phyloP scores from a whole-genome alignment of 805 yeast genomes.

The Myxozyma melibiosi region DNA sequence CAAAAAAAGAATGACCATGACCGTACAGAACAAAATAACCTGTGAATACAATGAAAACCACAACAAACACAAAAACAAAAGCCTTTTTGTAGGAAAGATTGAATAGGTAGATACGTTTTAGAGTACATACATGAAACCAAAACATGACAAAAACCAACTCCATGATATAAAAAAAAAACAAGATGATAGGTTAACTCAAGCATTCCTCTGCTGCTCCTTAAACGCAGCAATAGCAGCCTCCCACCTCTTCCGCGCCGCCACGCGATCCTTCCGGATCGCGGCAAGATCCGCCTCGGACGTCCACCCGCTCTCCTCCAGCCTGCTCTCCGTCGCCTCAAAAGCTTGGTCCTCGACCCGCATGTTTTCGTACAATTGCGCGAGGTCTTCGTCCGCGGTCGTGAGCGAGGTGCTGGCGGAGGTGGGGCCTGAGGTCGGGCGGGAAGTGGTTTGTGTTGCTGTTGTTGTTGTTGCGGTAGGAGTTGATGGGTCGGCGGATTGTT shows the following conservation, averaged over 20 bases:
- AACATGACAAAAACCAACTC: background rate
- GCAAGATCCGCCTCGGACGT: slow-evolving; percentile 27
- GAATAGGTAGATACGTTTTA: too few relatives aligned
- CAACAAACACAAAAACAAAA: too few relatives aligned
- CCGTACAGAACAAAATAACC: too few relatives aligned
- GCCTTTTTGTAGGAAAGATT: too few relatives aligned
- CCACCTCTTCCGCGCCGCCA: slow-evolving; percentile 28
- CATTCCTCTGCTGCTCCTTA: background rate
- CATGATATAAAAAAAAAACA: background rate
- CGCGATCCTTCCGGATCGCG: slow-evolving; percentile 25
- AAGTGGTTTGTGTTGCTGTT: background rate
- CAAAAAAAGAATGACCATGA: background rate
- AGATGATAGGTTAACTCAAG: too few relatives aligned
- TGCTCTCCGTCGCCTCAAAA: slow-evolving; percentile 28
- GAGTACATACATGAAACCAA: too few relatives aligned
- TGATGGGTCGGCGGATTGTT: too few relatives aligned
- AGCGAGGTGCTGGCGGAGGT: background rate
- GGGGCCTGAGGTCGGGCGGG: background rate
- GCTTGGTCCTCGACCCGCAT: slow-evolving; percentile 30
- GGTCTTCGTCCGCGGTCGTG: slow-evolving; percentile 11
- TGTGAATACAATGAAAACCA: too few relatives aligned
- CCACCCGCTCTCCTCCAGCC: slow-evolving; percentile 30
- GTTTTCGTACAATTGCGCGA: slow-evolving; percentile 10
- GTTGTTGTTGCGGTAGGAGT: background rate
- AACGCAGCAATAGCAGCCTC: slow-evolving; percentile 24